Conservation (phyloP, 176 grass and related monocot genomes). For the Triticum timopheevii region DNA sequence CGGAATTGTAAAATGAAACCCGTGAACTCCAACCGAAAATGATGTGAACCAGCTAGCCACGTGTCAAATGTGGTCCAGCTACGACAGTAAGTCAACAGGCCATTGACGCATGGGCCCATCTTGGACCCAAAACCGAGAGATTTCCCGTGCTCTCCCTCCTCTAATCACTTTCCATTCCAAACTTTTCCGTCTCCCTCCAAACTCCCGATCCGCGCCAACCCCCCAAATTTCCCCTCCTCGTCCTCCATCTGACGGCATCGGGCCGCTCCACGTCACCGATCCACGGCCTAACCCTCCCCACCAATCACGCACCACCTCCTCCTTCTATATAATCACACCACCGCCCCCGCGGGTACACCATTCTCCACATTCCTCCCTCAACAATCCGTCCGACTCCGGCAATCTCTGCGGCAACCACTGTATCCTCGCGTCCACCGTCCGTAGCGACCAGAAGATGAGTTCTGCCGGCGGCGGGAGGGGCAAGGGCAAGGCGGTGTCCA, state of each 20-base stretch:
- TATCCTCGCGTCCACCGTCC: not conserved
- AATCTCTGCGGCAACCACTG: not conserved
- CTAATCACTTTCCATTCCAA: not conserved
- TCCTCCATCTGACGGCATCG: not conserved
- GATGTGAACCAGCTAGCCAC: no score
- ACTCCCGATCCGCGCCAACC: not conserved
- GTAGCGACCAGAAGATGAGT: conserved; percentile 32
- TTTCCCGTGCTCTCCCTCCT: not conserved
- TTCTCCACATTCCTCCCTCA: not conserved
- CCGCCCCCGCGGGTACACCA: not conserved
- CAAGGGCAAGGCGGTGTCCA: conserved; percentile 41
- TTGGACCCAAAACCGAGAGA: not conserved
- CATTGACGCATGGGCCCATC: not conserved
- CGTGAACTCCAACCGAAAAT: no score
- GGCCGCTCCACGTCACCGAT: conserved; percentile 26
- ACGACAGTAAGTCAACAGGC: not conserved
- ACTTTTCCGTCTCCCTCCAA: not conserved
- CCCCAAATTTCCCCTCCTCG: not conserved
- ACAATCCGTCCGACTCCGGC: not conserved
- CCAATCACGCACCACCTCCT: conserved; percentile 17
- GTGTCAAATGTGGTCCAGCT: no score
- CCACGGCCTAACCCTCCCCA: not conserved
- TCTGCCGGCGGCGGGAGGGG: conserved; percentile 46
- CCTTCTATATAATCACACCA: conserved; percentile 9
- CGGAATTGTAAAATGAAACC: no score